These are phyloP conservation scores for Malus orientalis DNA, from an alignment of 306 rosid species.

Conservation along the genomic window DNA sequence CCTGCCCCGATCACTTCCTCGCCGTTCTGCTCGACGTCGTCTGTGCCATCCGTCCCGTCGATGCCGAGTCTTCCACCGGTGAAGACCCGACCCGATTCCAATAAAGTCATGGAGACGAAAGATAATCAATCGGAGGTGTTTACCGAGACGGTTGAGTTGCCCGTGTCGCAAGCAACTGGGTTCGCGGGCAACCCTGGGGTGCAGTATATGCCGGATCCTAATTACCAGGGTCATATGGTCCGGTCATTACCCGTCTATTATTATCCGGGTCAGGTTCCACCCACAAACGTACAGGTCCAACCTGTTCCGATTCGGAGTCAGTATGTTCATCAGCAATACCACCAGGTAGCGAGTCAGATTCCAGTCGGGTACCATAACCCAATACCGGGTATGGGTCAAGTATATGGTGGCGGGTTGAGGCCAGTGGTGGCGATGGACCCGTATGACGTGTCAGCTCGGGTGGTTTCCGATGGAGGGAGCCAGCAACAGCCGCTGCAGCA, in stretches of 20 bases:
- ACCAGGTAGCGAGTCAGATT: slow-evolving; percentile 31
- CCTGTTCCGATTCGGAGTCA: slow-evolving; percentile 31
- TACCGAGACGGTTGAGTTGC: slow-evolving; percentile 20
- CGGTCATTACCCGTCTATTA: slow-evolving; percentile 47
- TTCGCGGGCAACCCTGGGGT: slow-evolving; percentile 23
- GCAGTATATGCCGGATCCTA: slow-evolving; percentile 35
- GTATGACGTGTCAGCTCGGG: slow-evolving; percentile 26
- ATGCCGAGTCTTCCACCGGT: slow-evolving; percentile 76
- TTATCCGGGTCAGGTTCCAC: slow-evolving; percentile 30
- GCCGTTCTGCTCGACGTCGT: slow-evolving; percentile 57
- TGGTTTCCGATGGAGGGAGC: slow-evolving; percentile 31
- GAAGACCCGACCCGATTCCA: slow-evolving; percentile 48
- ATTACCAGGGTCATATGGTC: slow-evolving; percentile 33
- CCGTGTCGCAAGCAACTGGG: slow-evolving; percentile 14
- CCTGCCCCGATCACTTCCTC: slow-evolving; percentile 53
- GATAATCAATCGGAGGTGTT: slow-evolving; percentile 18
- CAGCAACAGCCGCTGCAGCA: slow-evolving; percentile 20
- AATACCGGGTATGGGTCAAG: slow-evolving; percentile 43
- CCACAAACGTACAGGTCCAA: slow-evolving; percentile 30
- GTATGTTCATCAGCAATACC: slow-evolving; percentile 50
- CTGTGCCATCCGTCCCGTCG: slow-evolving; percentile 32
- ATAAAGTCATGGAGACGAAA: slow-evolving; percentile 24
- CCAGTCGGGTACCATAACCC: slow-evolving; percentile 48
- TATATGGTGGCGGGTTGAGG: slow-evolving; percentile 41
- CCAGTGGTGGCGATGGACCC: slow-evolving; percentile 31